Evolutionary conservation across 768 basidiomycete genomes (phyloP), one percentile per base, ranked within the genome.

Genomic region (Rhizopogon salebrosus): DNA sequence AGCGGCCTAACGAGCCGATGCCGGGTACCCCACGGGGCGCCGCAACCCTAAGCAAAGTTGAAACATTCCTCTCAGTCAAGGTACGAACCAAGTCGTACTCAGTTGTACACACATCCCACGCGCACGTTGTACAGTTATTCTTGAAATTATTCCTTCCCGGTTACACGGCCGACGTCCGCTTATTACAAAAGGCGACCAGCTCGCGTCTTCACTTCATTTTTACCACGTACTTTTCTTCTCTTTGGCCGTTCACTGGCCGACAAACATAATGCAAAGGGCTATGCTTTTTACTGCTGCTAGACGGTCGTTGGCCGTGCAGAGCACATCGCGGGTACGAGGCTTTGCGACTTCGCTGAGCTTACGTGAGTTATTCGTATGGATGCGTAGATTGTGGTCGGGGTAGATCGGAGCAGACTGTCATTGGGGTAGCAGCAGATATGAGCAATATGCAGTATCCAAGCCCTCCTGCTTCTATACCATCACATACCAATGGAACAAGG

Each of bases 311-410:
- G 52, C 58, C 41, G 56, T 68, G 35, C 39, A 37, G 27, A 41
- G 58, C 26, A 60, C 54, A 53, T 54, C 57, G 29, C 48, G 57
- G 49, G 54, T 56, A 38, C 68, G 68, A 43, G 54, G 61, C 40
- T 68, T 68, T 60, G 60, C 66, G 16, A 57, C 54, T 2, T 68
- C 68, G 34, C 52, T 55, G 59, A 59, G 45, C 52, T 57, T 64
- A 46, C 64, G 67, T 68, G 63, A 60, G 67, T 70, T 18, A 6
- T 40, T 53, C 39, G 41, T 48, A 23, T 26, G 20, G n/a, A 4
- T 14, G 29, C 26, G 16, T 22, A 6, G 34, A 34, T 14, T 38
- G 14, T 27, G 11, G 20, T 48, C 40, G 48, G 41, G 41, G 54
- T 41, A 5, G 48, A 26, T 22, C 20, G 40, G 23, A 42, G 29